A percentile compares a stretch with the other conserved stretches of the same genome.
Evolutionary conservation across 2,329 filamentous ascomycete genomes (phyloP).

Genomic region (Arthrobotrys entomopaga): DNA sequence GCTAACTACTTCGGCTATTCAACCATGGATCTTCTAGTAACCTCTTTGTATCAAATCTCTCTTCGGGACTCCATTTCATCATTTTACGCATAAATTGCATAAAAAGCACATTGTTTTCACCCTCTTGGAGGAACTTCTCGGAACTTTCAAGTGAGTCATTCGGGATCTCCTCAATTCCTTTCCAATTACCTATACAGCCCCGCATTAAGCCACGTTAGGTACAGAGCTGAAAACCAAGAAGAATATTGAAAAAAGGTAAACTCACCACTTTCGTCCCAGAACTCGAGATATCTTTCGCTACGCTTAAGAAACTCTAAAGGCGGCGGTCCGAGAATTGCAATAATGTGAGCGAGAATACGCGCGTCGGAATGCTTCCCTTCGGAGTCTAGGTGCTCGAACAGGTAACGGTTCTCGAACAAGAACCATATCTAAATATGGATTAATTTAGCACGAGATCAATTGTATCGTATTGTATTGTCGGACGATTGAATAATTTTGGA

Average conservation of each 20-base stretch:
- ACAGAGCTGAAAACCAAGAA: not conserved
- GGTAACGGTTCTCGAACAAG: not conserved
- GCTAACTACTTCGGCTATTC: too few relatives aligned
- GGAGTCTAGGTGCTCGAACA: not conserved
- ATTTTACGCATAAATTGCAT: constrained; percentile 1
- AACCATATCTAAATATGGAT: not conserved
- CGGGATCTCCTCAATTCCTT: not conserved
- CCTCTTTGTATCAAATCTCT: not conserved
- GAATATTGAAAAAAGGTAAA: not conserved
- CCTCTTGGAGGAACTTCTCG: not conserved
- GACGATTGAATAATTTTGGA: too few relatives aligned
- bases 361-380: not conserved
- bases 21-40: not conserved
- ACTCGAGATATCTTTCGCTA: not conserved
- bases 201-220: not conserved
- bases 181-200: not conserved
- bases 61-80: not conserved
- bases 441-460: not conserved
- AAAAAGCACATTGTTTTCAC: not conserved
- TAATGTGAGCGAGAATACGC: not conserved
- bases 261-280: not conserved
- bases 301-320: not conserved
- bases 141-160: not conserved
- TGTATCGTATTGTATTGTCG: too few relatives aligned
- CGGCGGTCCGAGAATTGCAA: not conserved